Conservation (phyloP, 495 filamentous ascomycete species). For the Podospora tetraspora region DNA sequence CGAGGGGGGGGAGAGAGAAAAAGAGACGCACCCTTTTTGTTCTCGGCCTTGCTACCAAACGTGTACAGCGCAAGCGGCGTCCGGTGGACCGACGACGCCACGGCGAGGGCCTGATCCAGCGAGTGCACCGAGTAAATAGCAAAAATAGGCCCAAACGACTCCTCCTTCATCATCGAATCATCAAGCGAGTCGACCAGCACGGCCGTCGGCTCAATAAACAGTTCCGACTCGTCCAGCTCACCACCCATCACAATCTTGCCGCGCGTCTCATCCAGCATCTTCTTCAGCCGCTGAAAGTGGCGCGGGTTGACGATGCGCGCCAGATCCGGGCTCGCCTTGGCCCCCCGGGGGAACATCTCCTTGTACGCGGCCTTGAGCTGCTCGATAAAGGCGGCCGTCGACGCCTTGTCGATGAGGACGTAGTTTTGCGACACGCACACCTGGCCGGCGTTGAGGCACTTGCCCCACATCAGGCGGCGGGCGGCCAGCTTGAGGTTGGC, state of each 20-base stretch:
- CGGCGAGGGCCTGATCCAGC: slow-evolving; percentile 73
- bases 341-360: slow-evolving; percentile 82
- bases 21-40: slow-evolving; percentile 51
- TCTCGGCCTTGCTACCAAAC: slow-evolving; percentile 75
- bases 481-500: slow-evolving; percentile 79
- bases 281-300: slow-evolving; percentile 79
- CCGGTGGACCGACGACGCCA: slow-evolving; percentile 68
- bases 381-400: slow-evolving; percentile 66
- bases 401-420: slow-evolving; percentile 68
- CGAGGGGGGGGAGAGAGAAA: not conserved
- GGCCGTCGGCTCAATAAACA: slow-evolving; percentile 81
- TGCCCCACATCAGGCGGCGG: slow-evolving; percentile 79
- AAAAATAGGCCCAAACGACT: slow-evolving; percentile 87
- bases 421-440: slow-evolving; percentile 89
- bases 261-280: slow-evolving; percentile 72
- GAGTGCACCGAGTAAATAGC: slow-evolving; percentile 68
- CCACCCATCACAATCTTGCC: slow-evolving; percentile 87
- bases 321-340: slow-evolving; percentile 67
- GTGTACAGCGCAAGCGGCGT: slow-evolving; percentile 79
- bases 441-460: slow-evolving; percentile 79
- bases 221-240: slow-evolving; percentile 66
- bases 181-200: slow-evolving; percentile 67
- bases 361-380: slow-evolving; percentile 65
- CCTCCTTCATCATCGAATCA: slow-evolving; percentile 72
- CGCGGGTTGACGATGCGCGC: slow-evolving; percentile 70